A percentile compares a stretch with the other conserved stretches of the same genome.
Conservation (phyloP, 495 filamentous ascomycete genomes). For the Penicillium crystallinum region DNA sequence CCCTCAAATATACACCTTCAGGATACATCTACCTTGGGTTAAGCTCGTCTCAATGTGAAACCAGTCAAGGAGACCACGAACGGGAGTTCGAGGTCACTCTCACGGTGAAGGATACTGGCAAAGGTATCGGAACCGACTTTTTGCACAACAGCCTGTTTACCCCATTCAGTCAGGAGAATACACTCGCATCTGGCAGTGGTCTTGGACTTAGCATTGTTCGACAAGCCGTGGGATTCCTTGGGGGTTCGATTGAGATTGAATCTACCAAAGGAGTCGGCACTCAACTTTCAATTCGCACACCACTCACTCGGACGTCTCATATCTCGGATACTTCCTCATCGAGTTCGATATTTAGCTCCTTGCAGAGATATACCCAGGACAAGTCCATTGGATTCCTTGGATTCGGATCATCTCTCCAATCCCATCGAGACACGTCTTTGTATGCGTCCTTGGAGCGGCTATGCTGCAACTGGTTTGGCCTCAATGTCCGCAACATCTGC, state of each 20-base stretch:
- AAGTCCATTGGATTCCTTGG: slow-evolving; percentile 21
- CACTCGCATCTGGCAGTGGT: slow-evolving; percentile 60
- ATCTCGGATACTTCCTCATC: background rate
- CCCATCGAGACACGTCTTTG: slow-evolving; percentile 14
- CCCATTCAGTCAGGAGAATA: slow-evolving; percentile 66
- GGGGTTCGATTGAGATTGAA: slow-evolving; percentile 25
- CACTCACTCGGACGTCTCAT: slow-evolving; percentile 8
- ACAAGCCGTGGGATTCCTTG: slow-evolving; percentile 23
- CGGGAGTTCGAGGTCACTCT: slow-evolving; percentile 18
- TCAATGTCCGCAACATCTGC: background rate
- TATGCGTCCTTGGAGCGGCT: slow-evolving; percentile 17
- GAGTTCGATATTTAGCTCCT: background rate
- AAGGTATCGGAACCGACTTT: slow-evolving; percentile 53
- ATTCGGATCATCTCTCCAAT: slow-evolving; percentile 12
- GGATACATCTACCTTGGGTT: slow-evolving; percentile 34
- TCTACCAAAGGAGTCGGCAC: slow-evolving; percentile 42
- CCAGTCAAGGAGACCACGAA: background rate
- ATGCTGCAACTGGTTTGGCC: slow-evolving; percentile 20
- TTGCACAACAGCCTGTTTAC: slow-evolving; percentile 58
- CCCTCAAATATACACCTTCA: slow-evolving; percentile 39
- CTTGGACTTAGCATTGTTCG: slow-evolving; percentile 53
- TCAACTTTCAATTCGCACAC: slow-evolving; percentile 46
- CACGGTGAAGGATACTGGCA: slow-evolving; percentile 59
- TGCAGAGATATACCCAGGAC: slow-evolving; percentile 5
- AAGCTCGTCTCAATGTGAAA: slow-evolving; percentile 6